Evolutionary conservation across 2,329 filamentous ascomycete genomes (phyloP).

Genomic region (Alternaria burnsii): DNA sequence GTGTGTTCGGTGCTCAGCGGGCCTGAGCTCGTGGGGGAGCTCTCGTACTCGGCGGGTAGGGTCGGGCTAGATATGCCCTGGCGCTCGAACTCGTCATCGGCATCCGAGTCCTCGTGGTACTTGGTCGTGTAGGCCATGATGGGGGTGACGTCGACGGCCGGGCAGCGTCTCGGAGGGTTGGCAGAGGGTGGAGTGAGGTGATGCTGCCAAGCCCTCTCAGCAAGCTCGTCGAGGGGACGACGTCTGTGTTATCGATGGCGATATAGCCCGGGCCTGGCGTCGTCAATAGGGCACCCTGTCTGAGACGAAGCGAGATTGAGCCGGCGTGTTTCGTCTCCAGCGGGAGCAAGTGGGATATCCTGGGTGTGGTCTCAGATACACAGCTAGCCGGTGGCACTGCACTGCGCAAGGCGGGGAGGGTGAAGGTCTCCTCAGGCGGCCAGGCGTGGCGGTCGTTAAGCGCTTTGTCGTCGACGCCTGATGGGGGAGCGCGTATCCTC

Average conservation of each 20-base stretch:
- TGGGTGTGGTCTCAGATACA: slow-evolving; percentile 35
- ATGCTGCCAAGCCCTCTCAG: slow-evolving; percentile 36
- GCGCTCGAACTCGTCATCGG: slow-evolving; percentile 84
- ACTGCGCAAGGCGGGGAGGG: slow-evolving; percentile 12
- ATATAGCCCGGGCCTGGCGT: slow-evolving; percentile 20
- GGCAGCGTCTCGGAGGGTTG: slow-evolving; percentile 15
- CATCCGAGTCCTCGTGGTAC: slow-evolving; percentile 76
- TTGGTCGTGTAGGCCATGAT: slow-evolving; percentile 55
- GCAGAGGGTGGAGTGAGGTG: slow-evolving; percentile 21
- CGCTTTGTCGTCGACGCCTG: slow-evolving; percentile 23
- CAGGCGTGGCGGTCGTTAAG: slow-evolving; percentile 16
- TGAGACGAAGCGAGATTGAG: slow-evolving; percentile 52
- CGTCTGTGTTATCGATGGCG: slow-evolving; percentile 24
- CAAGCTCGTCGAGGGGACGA: slow-evolving; percentile 29
- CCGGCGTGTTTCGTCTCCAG: slow-evolving; percentile 41
- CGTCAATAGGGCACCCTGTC: slow-evolving; percentile 37
- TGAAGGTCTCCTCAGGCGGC: slow-evolving; percentile 11
- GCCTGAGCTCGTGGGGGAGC: slow-evolving; percentile 75
- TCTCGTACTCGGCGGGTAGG: slow-evolving; percentile 71
- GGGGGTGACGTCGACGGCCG: slow-evolving; percentile 13
- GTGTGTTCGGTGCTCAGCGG: slow-evolving; percentile 77
- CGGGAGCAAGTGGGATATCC: slow-evolving; percentile 24
- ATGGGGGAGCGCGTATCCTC: slow-evolving; percentile 14
- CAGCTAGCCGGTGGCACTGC: slow-evolving; percentile 14
- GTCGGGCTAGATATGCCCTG: slow-evolving; percentile 71